Conservation (phyloP, 2,329 filamentous ascomycete genomes). For the Colletotrichum sansevieriae region DNA sequence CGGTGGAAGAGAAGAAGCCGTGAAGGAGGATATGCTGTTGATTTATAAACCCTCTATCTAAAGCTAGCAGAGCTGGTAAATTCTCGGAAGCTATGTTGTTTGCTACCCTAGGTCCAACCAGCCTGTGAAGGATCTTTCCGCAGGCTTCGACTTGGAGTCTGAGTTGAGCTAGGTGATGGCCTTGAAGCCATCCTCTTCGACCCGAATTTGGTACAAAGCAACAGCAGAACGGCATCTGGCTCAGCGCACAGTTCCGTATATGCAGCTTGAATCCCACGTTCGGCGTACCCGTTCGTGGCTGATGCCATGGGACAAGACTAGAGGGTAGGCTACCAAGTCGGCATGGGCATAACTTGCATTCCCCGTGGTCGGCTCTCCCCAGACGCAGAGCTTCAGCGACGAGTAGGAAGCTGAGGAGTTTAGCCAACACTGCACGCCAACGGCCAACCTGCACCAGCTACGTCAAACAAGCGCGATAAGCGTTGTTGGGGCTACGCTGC, state of each 20-base stretch:
- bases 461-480: too few species aligned
- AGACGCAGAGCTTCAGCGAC: neutral
- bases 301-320: neutral
- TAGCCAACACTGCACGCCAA: neutral
- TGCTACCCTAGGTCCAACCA: neutral
- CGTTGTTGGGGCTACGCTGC: too few species aligned
- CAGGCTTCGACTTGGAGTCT: neutral
- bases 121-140: neutral
- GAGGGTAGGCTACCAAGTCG: neutral
- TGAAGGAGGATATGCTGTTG: neutral
- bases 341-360: too few species aligned
- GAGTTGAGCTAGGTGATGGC: conserved; percentile 1
- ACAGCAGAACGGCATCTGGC: neutral
- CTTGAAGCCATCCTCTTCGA: neutral
- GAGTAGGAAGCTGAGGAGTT: conserved; percentile 4
- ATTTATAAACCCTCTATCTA: conserved; percentile 19
- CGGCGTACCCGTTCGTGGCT: neutral
- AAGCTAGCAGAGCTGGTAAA: neutral
- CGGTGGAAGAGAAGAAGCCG: conserved; percentile 6
- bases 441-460: too few species aligned
- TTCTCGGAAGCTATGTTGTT: neutral
- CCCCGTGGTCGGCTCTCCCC: neutral
- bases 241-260: too few species aligned
- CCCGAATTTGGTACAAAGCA: conserved; percentile 9
- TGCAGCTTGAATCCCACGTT: too few species aligned